A percentile compares a stretch with the other conserved stretches of the same genome.
These are phyloP conservation scores for Moniliella sp. DNA, from an alignment of 1,284 basidiomycete genomes.

Conservation along the genomic window DNA sequence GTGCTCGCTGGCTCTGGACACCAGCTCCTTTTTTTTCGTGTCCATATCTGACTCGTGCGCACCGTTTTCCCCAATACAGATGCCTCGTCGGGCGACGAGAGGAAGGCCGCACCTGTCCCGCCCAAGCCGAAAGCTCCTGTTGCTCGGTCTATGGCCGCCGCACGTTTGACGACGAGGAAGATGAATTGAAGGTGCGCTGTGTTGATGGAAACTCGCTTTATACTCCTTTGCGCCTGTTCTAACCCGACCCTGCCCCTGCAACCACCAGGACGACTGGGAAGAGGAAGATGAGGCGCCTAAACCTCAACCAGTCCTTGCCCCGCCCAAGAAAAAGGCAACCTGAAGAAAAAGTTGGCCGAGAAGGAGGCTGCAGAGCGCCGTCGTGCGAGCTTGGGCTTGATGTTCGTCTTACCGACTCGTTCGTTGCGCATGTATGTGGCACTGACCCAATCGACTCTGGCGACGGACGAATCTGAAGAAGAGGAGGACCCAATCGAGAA, in stretches of 20 bases:
- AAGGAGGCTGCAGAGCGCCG: constrained; percentile 15
- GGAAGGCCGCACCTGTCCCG: constrained; percentile 2
- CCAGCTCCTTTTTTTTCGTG: too few species aligned
- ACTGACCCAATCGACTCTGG: too few species aligned
- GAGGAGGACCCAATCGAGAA: constrained; percentile 15
- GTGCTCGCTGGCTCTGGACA: too few species aligned
- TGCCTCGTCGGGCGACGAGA: constrained; percentile 23
- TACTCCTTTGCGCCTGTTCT: neutral
- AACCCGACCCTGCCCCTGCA: neutral
- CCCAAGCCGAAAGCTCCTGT: constrained; percentile 5
- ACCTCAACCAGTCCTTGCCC: constrained; percentile 4
- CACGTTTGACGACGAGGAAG: constrained; percentile 29
- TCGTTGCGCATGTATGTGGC: too few species aligned
- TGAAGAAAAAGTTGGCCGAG: constrained; percentile 30
- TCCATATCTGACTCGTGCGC: too few species aligned
- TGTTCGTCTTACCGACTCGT: too few species aligned
- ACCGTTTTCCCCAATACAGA: too few species aligned
- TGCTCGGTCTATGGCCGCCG: constrained; percentile 6
- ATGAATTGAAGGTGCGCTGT: constrained; percentile 17
- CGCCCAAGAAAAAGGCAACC: constrained; percentile 24
- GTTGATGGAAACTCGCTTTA: constrained; percentile 1
- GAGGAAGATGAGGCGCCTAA: constrained; percentile 20
- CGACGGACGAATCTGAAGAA: constrained; percentile 1
- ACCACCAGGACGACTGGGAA: constrained; percentile 27
- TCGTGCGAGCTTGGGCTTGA: constrained; percentile 10